Base-by-base conservation (phyloP, 1,284 basidiomycete genomes). In the Trametes hirsuta region DNA sequence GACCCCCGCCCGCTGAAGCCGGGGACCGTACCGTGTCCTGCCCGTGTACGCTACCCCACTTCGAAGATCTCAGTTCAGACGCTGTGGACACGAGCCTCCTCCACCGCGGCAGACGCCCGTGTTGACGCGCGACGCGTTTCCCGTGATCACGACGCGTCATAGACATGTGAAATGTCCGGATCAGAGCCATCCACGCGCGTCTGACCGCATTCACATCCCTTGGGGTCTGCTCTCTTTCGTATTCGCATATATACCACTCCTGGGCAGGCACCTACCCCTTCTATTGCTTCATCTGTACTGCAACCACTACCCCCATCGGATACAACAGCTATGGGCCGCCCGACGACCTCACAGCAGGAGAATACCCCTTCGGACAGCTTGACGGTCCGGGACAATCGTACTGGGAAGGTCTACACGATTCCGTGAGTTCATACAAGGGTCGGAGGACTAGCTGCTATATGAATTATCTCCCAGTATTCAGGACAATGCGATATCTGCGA, bases 371-470 rank as follows among this genome's bases (percentile, higher is more conserved):
- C 66, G 49, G 80, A 76, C 37, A 71, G 68, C 62, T 79, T 95
- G 55, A 88, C 87, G 14, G 87, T 95, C 67, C 79, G 75, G 51
- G 94, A 95, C 76, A 93, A 95, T 73, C 85, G 93, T 53, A 95
- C 94, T 2, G 91, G 92, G 44, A 91, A 88, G 75, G 81, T 83
- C 0, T 90, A 89, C 75, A 82, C 77, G 39, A 80, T 95, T 53
- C 88, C 88, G 91, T 93, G 67, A 71, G 90, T 79, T n/a, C 3
- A 41, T 71, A 22, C 58, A 4, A 24, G 41, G 25, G 21, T 34
- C 2, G 6, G 14, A 34, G 6, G 24, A 21, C 53, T 30, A 46
- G n/a, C 2, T 18, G 9, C 24, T 21, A 14, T 15, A 53, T 49
- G 22, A 48, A 15, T 9, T 4, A 15, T 30, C 18, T 3, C 52